Base-by-base conservation (phyloP, 345 rosid species). In the Orychophragmus violaceus region DNA sequence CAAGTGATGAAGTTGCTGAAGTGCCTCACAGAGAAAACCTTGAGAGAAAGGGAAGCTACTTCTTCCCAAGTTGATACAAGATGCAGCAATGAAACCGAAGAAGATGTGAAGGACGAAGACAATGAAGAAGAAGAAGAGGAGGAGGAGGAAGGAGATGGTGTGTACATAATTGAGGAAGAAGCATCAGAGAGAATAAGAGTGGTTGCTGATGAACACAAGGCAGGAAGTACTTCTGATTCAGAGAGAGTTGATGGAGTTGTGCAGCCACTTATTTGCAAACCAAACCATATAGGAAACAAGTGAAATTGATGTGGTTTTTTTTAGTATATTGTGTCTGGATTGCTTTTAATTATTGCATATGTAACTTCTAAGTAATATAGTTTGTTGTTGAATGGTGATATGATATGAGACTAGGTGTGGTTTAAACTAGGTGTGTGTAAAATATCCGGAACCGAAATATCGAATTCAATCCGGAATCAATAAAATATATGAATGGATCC, bases 1-100 rank as follows among this genome's bases (percentile, higher is more conserved):
- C 96, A 89, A 82, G 91, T 89, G 78, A 95, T 95, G 99, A 95
- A 91, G 62, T 81, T 95, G 80, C 89, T 95, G 28, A 89, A 82
- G 81, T 82, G 80, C 23, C 96, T 95, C 35, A 77, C 85, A 12
- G 75, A 76, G 14, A 86, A 78, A 68, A 83, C 77, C 8, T 73
- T 91, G 29, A 82, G 76, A 79, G 96, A 79, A 64, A 85, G 99
- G 45, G 66, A 42, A 65, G 37, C 37, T 5, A 22, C 39, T 4
- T 37, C 71, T 28, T 22, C 66, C 2, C 46, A 3, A 19, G 71
- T 72, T 29, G 66, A 57, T 10, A 27, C 3, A 36, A 27, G 35
- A 14, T 5, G 66, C 22, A 58, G 12, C 30, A 58, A 22, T 49
- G 71, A 57, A 65, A 23, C 13, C 18, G 37, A 64, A 64, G 37